Percentiles rank a stretch among this genome's conserved stretches.
phyloP scores from a whole-genome alignment of 1,284 basidiomycete genomes.

The Austroboletus niveus region DNA sequence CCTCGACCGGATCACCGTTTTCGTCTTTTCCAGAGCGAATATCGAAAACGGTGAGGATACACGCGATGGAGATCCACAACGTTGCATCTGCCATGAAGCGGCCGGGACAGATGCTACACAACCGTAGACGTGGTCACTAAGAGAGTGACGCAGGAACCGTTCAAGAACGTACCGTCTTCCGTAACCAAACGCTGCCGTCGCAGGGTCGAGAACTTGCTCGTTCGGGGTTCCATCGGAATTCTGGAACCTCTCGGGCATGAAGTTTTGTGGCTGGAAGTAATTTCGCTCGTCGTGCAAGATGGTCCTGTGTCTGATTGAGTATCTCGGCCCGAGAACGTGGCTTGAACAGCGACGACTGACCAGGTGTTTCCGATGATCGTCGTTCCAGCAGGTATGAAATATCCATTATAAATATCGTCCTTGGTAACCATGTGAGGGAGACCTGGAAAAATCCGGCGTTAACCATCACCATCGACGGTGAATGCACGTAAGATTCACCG shows the following conservation, averaged over 20 bases:
- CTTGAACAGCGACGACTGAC: conserved; percentile 25
- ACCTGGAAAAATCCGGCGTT: conserved; percentile 28
- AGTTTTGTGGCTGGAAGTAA: conserved; percentile 40
- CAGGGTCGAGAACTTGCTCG: conserved; percentile 37
- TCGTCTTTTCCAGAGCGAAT: conserved; percentile 39
- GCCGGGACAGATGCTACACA: conserved; percentile 47
- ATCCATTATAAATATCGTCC: conserved; percentile 39
- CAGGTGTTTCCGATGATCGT: conserved; percentile 39
- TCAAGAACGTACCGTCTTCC: conserved; percentile 37
- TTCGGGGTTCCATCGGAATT: conserved; percentile 32
- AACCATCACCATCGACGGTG: conserved; percentile 8
- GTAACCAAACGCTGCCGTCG: conserved; percentile 47
- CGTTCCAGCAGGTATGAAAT: conserved; percentile 42
- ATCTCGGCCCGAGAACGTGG: background rate
- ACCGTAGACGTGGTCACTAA: background rate
- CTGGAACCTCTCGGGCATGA: conserved; percentile 47
- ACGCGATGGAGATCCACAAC: conserved; percentile 51
- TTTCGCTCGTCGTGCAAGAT: conserved; percentile 46
- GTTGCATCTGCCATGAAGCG: conserved; percentile 47
- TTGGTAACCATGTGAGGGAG: conserved; percentile 44
- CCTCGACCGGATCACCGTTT: conserved; percentile 31
- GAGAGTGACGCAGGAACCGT: background rate
- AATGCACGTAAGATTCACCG: conserved; percentile 31
- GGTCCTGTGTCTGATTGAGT: conserved; percentile 34
- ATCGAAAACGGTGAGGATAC: conserved; percentile 45